phyloP scores from a whole-genome alignment of 140 eudicot genomes.

The Oenanthe javanica region DNA sequence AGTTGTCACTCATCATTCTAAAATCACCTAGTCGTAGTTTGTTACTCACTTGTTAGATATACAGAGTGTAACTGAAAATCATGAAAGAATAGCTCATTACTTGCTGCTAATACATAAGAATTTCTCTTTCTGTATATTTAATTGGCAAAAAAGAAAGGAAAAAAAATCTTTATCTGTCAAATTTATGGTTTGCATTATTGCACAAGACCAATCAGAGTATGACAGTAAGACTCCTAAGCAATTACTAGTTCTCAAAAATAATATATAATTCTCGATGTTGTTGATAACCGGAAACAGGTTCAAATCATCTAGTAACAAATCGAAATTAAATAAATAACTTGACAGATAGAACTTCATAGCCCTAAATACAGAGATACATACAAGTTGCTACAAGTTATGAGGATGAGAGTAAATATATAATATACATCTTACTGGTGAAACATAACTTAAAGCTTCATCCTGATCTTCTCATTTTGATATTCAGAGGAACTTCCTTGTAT shows the following conservation, averaged over 20 bases:
- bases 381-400: background rate
- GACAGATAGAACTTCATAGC: background rate
- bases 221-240: background rate
- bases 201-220: too few species aligned
- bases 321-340: background rate
- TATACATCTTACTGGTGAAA: background rate
- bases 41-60: too few species aligned
- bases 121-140: too few species aligned
- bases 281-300: background rate
- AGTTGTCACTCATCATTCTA: too few species aligned
- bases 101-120: too few species aligned
- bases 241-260: background rate
- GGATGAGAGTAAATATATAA: background rate
- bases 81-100: too few species aligned
- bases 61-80: too few species aligned
- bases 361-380: background rate
- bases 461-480: slow-evolving; percentile 72
- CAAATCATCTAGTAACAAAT: background rate
- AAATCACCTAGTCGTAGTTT: too few species aligned
- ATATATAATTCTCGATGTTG: too few species aligned
- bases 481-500: slow-evolving; percentile 68
- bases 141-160: too few species aligned
- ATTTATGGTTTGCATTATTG: too few species aligned
- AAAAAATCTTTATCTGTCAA: too few species aligned
- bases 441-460: slow-evolving; percentile 21